Evolutionary conservation across 371 early-diverging fungal genomes (phyloP).

Genomic region (Rhizopus arrhizus): DNA sequence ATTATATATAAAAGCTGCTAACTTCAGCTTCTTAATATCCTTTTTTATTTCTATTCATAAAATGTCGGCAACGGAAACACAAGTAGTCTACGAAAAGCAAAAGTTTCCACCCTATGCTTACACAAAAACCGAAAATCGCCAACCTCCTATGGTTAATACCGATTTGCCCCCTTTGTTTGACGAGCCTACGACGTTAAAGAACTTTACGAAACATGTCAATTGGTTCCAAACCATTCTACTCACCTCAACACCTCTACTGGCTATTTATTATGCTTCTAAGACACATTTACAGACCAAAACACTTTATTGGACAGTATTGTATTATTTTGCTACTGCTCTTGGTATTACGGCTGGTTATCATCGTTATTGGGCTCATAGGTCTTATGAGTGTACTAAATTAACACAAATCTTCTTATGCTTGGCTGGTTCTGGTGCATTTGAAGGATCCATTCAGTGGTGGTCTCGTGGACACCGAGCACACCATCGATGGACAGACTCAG

Average conservation of each 20-base stretch:
- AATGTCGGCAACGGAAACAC: conserved; percentile 6
- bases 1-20: background rate
- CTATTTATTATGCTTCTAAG: conserved; percentile 75
- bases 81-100: background rate
- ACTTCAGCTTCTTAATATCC: background rate
- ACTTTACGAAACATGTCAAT: conserved; percentile 66
- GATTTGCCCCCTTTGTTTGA: conserved; percentile 56
- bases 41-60: background rate
- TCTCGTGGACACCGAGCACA: conserved; percentile 87
- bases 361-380: conserved; percentile 77
- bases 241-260: conserved; percentile 76
- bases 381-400: conserved; percentile 63
- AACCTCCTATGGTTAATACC: conserved; percentile 39
- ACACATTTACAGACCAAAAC: conserved; percentile 72
- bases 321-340: conserved; percentile 82
- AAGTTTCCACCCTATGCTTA: conserved; percentile 36
- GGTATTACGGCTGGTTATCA: conserved; percentile 65
- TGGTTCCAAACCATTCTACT: conserved; percentile 82
- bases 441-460: conserved; percentile 90
- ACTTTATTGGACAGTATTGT: conserved; percentile 72
- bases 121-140: conserved; percentile 44
- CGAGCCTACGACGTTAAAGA: conserved; percentile 51
- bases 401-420: conserved; percentile 63
- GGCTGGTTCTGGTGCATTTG: conserved; percentile 74
- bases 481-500: conserved; percentile 88